Base-by-base conservation (phyloP, 2,329 filamentous ascomycete genomes). In the Salinomyces thailandicus region DNA sequence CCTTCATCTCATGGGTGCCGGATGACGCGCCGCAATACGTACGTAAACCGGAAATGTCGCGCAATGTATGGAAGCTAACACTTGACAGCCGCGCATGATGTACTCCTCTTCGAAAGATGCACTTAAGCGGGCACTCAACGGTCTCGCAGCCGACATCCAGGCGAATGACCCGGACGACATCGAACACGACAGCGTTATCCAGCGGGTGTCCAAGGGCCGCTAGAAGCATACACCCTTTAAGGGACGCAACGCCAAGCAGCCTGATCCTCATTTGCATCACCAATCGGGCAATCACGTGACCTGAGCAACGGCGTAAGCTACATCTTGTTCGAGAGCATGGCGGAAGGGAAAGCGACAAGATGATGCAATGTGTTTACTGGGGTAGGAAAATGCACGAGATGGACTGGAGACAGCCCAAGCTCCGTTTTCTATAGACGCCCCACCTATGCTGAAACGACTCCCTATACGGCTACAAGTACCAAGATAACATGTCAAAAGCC, bases 61-160 rank as follows among this genome's bases (percentile, higher is more conserved):
- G n/a, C n/a, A n/a, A n/a, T n/a, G 27, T 6, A 13, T 30, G 11
- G 3, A 13, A 8, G 15, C 27, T 13, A 30, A 30, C 11, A 16
- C 15, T 9, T 26, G 4, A 26, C 50, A 86, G 83, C 73, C 80
- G 64, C 86, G 86, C 73, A 91, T 91, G 84, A 73, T 86, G 63
- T 91, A 89, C 72, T 81, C 83, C 53, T 83, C 84, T 35, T 91
- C 84, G 64, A 91, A 89, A 71, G 81, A 87, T 55, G 80, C 81
- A 42, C 73, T 91, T 51, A 89, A 86, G 75, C 79, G 79, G 62
- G 64, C 81, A 34, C 74, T 91, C 46, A 82, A 75, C 58, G 83
- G 82, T 46, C 67, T 89, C 52, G 80, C 79, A 43, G 67, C 70
- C 53, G 83, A 89, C 61, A 72, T 87, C 54, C 83, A 91, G 71